Percentiles rank a stretch among this genome's conserved stretches.
These are phyloP conservation scores for Xylariaceae sp. DNA, from an alignment of 2,329 filamentous ascomycete species.

Conservation along the genomic window DNA sequence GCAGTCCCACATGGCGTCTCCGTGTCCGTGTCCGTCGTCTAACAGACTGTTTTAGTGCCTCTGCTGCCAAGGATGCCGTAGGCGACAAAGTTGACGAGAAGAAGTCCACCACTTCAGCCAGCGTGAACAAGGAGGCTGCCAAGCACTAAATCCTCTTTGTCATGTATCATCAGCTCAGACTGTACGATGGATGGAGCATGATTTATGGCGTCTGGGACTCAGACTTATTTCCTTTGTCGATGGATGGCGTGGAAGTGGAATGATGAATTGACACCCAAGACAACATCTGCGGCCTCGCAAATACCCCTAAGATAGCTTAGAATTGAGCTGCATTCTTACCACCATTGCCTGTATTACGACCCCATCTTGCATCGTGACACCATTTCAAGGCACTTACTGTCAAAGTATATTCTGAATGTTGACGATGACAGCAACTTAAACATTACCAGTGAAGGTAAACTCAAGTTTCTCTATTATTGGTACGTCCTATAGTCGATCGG, in stretches of 20 bases:
- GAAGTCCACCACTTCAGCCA: slow-evolving; percentile 40
- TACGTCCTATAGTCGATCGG: too few relatives aligned
- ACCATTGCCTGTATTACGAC: not conserved
- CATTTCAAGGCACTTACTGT: too few relatives aligned
- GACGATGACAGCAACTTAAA: too few relatives aligned
- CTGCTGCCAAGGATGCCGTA: slow-evolving; percentile 52
- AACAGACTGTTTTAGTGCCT: slow-evolving; percentile 41
- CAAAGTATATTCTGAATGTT: too few relatives aligned
- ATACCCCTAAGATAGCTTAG: slow-evolving; percentile 40
- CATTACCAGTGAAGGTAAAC: too few relatives aligned
- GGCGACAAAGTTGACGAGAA: slow-evolving; percentile 50
- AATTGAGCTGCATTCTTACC: slow-evolving; percentile 32
- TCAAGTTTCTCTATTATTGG: too few relatives aligned
- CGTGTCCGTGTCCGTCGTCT: slow-evolving; percentile 13
- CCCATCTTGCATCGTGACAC: too few relatives aligned
- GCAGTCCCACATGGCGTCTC: slow-evolving; percentile 14
- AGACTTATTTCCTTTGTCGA: slow-evolving; percentile 24
- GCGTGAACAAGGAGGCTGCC: slow-evolving; percentile 40
- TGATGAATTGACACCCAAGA: slow-evolving; percentile 13
- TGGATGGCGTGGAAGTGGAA: slow-evolving; percentile 23
- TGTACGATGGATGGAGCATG: slow-evolving; percentile 32
- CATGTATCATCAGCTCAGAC: slow-evolving; percentile 14
- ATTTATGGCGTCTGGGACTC: slow-evolving; percentile 20
- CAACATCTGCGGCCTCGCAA: slow-evolving; percentile 24
- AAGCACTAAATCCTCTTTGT: slow-evolving; percentile 38